Evolutionary conservation across 306 rosid species (phyloP), one percentile per base, ranked within the genome.

Genomic region (Trifolium repens): DNA sequence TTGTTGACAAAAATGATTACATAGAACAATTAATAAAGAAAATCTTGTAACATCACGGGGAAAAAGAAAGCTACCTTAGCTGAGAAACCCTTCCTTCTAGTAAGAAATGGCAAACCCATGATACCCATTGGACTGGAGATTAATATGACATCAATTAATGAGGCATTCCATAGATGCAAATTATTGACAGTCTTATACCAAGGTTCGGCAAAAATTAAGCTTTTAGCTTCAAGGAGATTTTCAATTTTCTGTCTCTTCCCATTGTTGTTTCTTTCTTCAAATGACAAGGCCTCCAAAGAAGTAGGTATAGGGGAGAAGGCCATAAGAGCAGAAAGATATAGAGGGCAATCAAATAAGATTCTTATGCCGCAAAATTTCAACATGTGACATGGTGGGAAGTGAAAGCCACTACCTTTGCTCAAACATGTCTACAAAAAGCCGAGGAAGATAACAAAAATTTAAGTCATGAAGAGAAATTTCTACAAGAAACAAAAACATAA

Each of bases 81-180:
- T 22, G 91, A 88, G 82, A 91, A 93, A 67, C 89, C 96, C 73
- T 91, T 89, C 72, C 13, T 75, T 80, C 85, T 85, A 69, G 96
- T 86, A 75, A 93, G 89, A 84, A 85, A 91, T 12, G 98, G 96
- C 49, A 93, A 79, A 57, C 96, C 96, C 70, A 93, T 78, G 79
- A 93, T 85, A 74, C 96, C 96, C 96, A 91, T 93, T 24, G 96
- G 96, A 73, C 89, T 91, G 5, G 98, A 88, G 74, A 91, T 89
- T 85, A 91, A 86, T 44, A 93, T 68, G 43, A 88, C 79, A 88
- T 93, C 96, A 57, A 89, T 86, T 66, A 80, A 88, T 75, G 90
- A 83, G 43, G 73, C 75, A 71, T 88, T 86, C 91, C 96, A 88
- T 11, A 85, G 77, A 75, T 88, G 88, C 79, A 93, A 87, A 73